phyloP scores from a whole-genome alignment of 306 rosid genomes.

The Begonia loranthoides region DNA sequence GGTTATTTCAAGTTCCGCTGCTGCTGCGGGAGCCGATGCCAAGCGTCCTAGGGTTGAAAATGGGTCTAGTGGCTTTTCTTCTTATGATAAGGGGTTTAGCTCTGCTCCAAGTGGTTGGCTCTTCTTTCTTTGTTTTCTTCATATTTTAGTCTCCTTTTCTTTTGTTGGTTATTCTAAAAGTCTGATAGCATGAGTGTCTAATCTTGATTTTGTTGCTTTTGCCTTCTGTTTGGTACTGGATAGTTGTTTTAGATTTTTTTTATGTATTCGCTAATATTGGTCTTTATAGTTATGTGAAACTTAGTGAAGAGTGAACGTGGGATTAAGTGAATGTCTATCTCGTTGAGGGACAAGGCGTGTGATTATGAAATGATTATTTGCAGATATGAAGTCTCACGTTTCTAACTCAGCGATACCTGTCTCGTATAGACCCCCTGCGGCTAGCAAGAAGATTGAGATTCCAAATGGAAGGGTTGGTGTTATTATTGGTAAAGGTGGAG shows the following conservation, averaged over 20 bases:
- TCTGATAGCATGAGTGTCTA: background rate
- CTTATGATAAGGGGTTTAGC: conserved; percentile 39
- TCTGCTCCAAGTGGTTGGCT: conserved; percentile 17
- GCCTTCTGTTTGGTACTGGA: background rate
- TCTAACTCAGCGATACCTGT: conserved; percentile 33
- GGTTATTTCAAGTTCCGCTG: conserved; percentile 14
- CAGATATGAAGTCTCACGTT: conserved; percentile 42
- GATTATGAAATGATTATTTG: conserved; percentile 2
- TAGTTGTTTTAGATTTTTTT: background rate
- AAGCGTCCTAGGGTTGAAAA: conserved; percentile 79
- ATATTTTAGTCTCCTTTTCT: background rate
- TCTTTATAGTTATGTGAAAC: no score
- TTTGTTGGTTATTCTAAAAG: background rate
- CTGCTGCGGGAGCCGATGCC: conserved; percentile 21
- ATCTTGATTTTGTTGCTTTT: background rate
- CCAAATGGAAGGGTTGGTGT: conserved; percentile 98
- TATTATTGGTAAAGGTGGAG: conserved; percentile 91
- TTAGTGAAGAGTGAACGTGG: no score
- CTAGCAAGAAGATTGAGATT: conserved; percentile 70
- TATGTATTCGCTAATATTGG: background rate
- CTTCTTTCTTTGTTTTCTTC: background rate
- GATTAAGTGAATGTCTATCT: no score
- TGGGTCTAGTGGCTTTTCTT: conserved; percentile 61
- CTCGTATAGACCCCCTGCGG: conserved; percentile 46
- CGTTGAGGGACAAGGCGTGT: no score